Evolutionary conservation across 2,329 filamentous ascomycete species (phyloP).

Genomic region (Talaromyces amestolkiae): DNA sequence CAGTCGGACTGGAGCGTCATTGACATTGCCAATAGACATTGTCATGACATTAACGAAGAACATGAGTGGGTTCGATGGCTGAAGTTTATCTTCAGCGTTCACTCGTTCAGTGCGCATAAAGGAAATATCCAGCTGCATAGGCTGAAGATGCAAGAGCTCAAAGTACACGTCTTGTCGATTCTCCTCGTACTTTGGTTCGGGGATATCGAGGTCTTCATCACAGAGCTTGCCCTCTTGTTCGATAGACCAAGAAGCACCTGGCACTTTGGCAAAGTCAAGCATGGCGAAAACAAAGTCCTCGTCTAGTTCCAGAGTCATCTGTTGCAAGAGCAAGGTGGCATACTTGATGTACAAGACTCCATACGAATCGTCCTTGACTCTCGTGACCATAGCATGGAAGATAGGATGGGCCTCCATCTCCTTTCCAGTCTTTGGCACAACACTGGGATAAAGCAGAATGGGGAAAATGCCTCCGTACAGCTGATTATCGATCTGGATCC

Average conservation of each 20-base stretch:
- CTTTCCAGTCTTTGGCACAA: conserved; percentile 93
- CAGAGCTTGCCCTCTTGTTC: conserved; percentile 81
- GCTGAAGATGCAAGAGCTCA: conserved; percentile 92
- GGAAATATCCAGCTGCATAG: conserved; percentile 95
- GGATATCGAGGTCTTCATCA: conserved; percentile 85
- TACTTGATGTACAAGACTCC: conserved; percentile 99
- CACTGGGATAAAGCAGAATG: conserved; percentile 93
- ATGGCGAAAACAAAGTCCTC: conserved; percentile 98
- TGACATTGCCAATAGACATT: conserved; percentile 99
- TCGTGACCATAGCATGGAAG: conserved; percentile 83
- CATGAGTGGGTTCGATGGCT: conserved; percentile 90
- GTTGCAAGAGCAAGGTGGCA: conserved; percentile 85
- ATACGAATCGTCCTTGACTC: conserved; percentile 97
- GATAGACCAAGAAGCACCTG: conserved; percentile 82
- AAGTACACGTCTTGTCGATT: conserved; percentile 95
- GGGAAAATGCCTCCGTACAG: conserved; percentile 98
- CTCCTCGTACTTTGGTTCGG: conserved; percentile 81
- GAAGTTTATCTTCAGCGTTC: conserved; percentile 92
- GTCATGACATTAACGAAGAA: conserved; percentile 98
- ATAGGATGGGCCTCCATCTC: conserved; percentile 97
- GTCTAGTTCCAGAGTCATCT: conserved; percentile 97
- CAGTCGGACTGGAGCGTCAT: conserved; percentile 90
- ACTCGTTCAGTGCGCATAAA: conserved; percentile 96
- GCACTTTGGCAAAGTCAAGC: conserved; percentile 90
- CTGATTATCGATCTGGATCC: conserved; percentile 99